Evolutionary conservation across 1,139 yeast species (phyloP).

Genomic region (Candida gigantensis): DNA sequence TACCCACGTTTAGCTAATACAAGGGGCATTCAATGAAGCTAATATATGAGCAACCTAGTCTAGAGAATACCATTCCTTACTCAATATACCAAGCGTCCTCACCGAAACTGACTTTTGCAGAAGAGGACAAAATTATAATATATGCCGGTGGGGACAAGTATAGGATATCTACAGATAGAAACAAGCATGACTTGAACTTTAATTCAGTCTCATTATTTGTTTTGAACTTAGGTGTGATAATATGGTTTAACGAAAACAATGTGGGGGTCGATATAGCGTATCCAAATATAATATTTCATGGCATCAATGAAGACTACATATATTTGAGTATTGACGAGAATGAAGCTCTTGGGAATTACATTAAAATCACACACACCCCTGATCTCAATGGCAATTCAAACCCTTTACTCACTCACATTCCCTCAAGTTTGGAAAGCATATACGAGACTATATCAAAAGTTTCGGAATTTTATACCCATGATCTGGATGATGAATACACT

Average conservation of each 20-base stretch:
- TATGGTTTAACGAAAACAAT: conserved; percentile 34
- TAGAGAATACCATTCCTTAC: conserved; percentile 44
- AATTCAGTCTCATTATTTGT: conserved; percentile 33
- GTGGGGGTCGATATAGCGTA: conserved; percentile 45
- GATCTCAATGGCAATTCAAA: conserved; percentile 1
- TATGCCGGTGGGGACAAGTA: conserved; percentile 38
- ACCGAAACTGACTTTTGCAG: conserved; percentile 39
- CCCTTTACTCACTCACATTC: conserved; percentile 13
- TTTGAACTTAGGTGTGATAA: conserved; percentile 36
- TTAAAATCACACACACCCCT: neutral
- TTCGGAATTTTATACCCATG: conserved; percentile 39
- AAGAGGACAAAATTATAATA: conserved; percentile 44
- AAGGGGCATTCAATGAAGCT: conserved; percentile 19
- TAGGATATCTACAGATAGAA: neutral
- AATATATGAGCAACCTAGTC: conserved; percentile 37
- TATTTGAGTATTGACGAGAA: conserved; percentile 33
- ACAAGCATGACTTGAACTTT: conserved; percentile 6
- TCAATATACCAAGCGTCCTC: conserved; percentile 37
- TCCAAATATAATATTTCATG: conserved; percentile 40
- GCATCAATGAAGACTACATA: conserved; percentile 29
- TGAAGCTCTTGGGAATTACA: conserved; percentile 1
- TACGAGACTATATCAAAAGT: conserved; percentile 42
- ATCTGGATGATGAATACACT: conserved; percentile 22
- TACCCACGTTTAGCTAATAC: conserved; percentile 1
- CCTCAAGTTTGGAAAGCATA: conserved; percentile 19